Conservation (phyloP, 441 rosid genomes). For the Melastoma candidum region DNA sequence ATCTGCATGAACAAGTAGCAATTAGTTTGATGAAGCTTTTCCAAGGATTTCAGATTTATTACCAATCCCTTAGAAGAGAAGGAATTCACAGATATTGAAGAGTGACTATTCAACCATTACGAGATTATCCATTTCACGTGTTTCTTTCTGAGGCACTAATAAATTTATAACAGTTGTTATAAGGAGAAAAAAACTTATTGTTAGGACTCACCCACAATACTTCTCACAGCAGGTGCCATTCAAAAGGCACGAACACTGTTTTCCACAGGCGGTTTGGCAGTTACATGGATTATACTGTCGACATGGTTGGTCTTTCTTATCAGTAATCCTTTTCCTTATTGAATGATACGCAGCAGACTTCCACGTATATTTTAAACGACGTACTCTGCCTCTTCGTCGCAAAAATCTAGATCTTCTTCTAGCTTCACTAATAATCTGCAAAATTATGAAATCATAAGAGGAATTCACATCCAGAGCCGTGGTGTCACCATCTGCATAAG, state of each 20-base stretch:
- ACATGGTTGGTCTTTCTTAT: constrained; percentile 98
- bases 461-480: no score
- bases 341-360: constrained; percentile 99
- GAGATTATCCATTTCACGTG: background rate
- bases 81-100: no score
- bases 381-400: constrained; percentile 91
- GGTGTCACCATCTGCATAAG: constrained; percentile 2
- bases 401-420: constrained; percentile 91
- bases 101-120: no score
- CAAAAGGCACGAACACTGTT: constrained; percentile 79
- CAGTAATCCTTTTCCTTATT: constrained; percentile 78
- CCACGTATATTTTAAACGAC: constrained; percentile 97
- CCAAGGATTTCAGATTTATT: background rate
- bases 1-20: constrained; percentile 35
- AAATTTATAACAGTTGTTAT: background rate
- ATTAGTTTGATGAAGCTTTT: constrained; percentile 7
- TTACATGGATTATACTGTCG: constrained; percentile 96
- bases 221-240: constrained; percentile 99
- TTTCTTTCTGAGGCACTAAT: background rate
- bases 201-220: constrained; percentile 86
- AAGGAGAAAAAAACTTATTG: background rate
- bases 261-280: constrained; percentile 89
- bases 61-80: no score
- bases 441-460: background rate
- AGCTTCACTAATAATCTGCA: constrained; percentile 64